These are phyloP conservation scores for Cyberlindnera bimundalis DNA, from an alignment of 805 yeast species.

Conservation along the genomic window DNA sequence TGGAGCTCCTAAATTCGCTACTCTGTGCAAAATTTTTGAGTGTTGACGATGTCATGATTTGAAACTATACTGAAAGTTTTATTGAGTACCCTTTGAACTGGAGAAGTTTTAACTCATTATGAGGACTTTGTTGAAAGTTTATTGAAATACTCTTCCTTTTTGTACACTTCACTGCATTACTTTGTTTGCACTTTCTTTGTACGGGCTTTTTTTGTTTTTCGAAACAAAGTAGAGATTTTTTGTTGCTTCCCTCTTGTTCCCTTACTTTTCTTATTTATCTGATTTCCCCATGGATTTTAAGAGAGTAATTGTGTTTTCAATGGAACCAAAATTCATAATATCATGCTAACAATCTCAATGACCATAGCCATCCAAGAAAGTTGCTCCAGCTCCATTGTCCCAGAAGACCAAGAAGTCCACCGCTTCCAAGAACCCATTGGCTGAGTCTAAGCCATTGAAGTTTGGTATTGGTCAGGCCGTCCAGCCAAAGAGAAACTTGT, in stretches of 20 bases:
- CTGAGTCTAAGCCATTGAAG: slow-evolving; percentile 86
- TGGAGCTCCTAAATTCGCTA: slow-evolving; percentile 26
- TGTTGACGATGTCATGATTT: slow-evolving; percentile 29
- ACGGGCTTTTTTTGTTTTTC: slow-evolving; percentile 17
- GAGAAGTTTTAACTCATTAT: too few relatives aligned
- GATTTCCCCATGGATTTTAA: neutral
- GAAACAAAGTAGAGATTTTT: slow-evolving; percentile 10
- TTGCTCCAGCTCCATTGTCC: slow-evolving; percentile 98
- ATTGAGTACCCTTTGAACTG: too few relatives aligned
- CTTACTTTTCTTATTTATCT: neutral
- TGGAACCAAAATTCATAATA: slow-evolving; percentile 1
- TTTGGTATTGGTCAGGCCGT: slow-evolving; percentile 95
- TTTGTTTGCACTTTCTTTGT: slow-evolving; percentile 14
- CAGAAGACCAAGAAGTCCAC: slow-evolving; percentile 55
- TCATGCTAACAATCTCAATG: slow-evolving; percentile 3
- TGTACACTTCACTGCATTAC: slow-evolving; percentile 1
- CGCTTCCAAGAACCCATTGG: slow-evolving; percentile 78
- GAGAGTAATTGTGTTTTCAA: neutral
- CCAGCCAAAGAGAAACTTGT: slow-evolving; percentile 93
- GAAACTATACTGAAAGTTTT: too few relatives aligned
- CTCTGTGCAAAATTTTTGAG: slow-evolving; percentile 18
- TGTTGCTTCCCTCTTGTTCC: slow-evolving; percentile 4
- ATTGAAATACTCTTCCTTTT: neutral
- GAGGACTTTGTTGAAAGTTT: slow-evolving; percentile 1
- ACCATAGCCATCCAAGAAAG: slow-evolving; percentile 49